These are phyloP conservation scores for thale cress (Arabidopsis thaliana) DNA, from an alignment of 345 rosid genomes.

Conservation along the genomic window TAIR10.1 NC_003074.8:18130001-18130500, in stretches of 20 bases:
- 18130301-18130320: background rate
- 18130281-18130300: background rate
- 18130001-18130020: background rate
- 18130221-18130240: conserved; percentile 15
- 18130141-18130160: too few species aligned
- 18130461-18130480: too few species aligned
- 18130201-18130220: background rate
- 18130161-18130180: background rate
- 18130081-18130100: background rate
- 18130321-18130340: background rate
- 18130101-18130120: background rate
- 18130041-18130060: background rate
- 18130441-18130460: too few species aligned
- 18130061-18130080: conserved; percentile 2
- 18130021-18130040: background rate
- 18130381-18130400: too few species aligned
- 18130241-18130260: background rate
- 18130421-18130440: too few species aligned
- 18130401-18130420: too few species aligned
- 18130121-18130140: background rate
- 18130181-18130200: background rate
- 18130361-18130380: too few species aligned
- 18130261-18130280: background rate
- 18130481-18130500: too few species aligned
- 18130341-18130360: background rate